Percentiles rank a stretch among this genome's conserved stretches.
These are phyloP conservation scores for Corniculantispora saksenae DNA, from an alignment of 2,329 filamentous ascomycete species.

Conservation along the genomic window DNA sequence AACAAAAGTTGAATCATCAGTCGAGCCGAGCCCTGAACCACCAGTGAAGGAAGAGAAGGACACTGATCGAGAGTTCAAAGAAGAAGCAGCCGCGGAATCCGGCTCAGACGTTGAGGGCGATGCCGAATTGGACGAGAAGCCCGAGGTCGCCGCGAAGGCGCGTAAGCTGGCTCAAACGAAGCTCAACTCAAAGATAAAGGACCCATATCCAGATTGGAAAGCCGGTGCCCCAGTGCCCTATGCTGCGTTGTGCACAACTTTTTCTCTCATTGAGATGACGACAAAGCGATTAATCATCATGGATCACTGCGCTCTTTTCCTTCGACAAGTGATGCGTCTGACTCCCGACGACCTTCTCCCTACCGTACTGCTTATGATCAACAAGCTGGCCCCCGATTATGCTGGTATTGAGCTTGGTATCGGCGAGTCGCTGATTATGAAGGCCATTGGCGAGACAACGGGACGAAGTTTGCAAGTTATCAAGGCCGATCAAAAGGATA, in stretches of 20 bases:
- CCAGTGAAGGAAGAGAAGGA: conserved; percentile 26
- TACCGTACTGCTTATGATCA: conserved; percentile 93
- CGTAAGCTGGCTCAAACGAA: conserved; percentile 79
- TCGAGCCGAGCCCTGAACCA: conserved; percentile 12
- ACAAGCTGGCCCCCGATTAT: conserved; percentile 96
- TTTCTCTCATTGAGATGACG: conserved; percentile 92
- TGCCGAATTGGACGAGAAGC: conserved; percentile 61
- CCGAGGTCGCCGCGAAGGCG: conserved; percentile 71
- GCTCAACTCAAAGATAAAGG: conserved; percentile 66
- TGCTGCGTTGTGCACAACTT: conserved; percentile 89
- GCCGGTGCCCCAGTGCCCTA: conserved; percentile 87
- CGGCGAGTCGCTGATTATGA: conserved; percentile 97
- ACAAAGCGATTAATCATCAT: conserved; percentile 87
- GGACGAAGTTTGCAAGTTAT: conserved; percentile 86
- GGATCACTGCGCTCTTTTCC: conserved; percentile 84
- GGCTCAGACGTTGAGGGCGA: conserved; percentile 47
- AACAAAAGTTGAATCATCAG: conserved; percentile 23
- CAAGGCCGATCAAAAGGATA: conserved; percentile 93
- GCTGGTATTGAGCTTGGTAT: conserved; percentile 97
- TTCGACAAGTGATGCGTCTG: conserved; percentile 89
- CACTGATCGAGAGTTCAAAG: conserved; percentile 23
- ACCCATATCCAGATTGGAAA: conserved; percentile 95
- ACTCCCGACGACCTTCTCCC: conserved; percentile 86
- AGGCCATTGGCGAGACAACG: conserved; percentile 92
- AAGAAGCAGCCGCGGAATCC: conserved; percentile 31